Percentiles rank a stretch among this genome's conserved stretches.
phyloP scores from a whole-genome alignment of 2,329 filamentous ascomycete species.

The Aspergillus neoniger region DNA sequence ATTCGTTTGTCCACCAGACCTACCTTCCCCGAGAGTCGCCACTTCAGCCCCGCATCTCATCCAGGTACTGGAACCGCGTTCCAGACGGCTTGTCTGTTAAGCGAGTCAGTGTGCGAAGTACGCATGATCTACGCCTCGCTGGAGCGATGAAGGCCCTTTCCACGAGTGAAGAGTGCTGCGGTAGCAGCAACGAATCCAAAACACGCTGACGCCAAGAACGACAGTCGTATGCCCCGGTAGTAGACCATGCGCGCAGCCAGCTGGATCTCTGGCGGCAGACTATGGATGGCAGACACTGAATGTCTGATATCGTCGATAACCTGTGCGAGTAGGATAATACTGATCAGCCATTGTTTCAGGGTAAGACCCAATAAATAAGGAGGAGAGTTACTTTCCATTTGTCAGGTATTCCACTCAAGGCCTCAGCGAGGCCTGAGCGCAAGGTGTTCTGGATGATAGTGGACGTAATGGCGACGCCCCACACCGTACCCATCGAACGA shows the following conservation, averaged over 20 bases:
- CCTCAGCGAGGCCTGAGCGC: conserved; percentile 55
- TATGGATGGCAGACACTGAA: conserved; percentile 58
- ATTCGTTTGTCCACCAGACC: neutral
- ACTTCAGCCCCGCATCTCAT: neutral
- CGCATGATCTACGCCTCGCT: neutral
- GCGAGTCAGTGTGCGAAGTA: neutral
- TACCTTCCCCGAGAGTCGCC: neutral
- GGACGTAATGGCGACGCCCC: conserved; percentile 64
- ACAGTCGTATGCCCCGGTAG: conserved; percentile 59
- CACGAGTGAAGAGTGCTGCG: conserved; percentile 50
- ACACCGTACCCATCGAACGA: conserved; percentile 64
- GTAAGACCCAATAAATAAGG: no score
- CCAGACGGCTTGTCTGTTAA: neutral
- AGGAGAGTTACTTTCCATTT: conserved; percentile 57
- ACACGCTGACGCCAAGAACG: conserved; percentile 57
- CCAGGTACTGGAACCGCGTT: neutral
- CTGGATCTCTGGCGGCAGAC: conserved; percentile 59
- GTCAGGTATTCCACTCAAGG: conserved; percentile 57
- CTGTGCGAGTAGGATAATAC: conserved; percentile 39
- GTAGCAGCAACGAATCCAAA: conserved; percentile 54
- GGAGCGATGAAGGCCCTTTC: conserved; percentile 30
- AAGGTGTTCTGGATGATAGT: conserved; percentile 65
- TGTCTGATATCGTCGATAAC: conserved; percentile 64
- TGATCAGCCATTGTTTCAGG: conserved; percentile 27
- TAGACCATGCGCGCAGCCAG: conserved; percentile 60